phyloP scores from a whole-genome alignment of 106 monocot genomes.

The Dioscorea zingiberensis region DNA sequence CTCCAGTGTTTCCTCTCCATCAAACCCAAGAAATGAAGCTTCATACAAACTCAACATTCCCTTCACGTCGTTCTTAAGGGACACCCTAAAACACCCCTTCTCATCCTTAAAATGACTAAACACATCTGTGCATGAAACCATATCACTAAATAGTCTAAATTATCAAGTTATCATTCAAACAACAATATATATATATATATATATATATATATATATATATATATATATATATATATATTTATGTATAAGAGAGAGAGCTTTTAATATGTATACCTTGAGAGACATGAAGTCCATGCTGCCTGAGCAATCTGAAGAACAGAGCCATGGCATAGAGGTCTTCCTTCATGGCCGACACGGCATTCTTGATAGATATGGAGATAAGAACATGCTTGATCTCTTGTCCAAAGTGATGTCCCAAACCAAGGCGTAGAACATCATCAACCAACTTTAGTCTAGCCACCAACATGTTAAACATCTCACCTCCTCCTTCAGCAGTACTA shows the following conservation, averaged over 20 bases:
- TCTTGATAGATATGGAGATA: background rate
- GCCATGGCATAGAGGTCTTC: slow-evolving; percentile 8
- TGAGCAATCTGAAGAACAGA: slow-evolving; percentile 6
- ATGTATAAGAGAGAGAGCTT: too few species aligned
- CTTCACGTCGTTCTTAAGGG: slow-evolving; percentile 9
- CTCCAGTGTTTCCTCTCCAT: slow-evolving; percentile 24
- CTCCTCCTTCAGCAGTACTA: slow-evolving; percentile 10
- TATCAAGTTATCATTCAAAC: background rate
- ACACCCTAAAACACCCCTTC: slow-evolving; percentile 9
- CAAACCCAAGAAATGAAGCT: slow-evolving; percentile 27
- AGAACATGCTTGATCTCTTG: slow-evolving; percentile 3
- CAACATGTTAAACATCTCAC: background rate
- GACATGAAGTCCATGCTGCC: slow-evolving; percentile 2
- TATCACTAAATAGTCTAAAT: background rate
- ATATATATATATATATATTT: too few species aligned
- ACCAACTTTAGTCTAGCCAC: slow-evolving; percentile 11
- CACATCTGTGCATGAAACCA: slow-evolving; percentile 2
- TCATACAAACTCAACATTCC: slow-evolving; percentile 39
- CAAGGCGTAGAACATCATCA: slow-evolving; percentile 9
- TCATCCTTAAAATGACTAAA: slow-evolving; percentile 19
- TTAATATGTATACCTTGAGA: slow-evolving; percentile 10
- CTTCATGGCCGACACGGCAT: background rate
- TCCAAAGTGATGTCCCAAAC: slow-evolving; percentile 12
- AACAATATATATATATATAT: too few species aligned
- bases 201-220: too few species aligned